Base-by-base conservation (phyloP, 2,329 filamentous ascomycete genomes). In the Epicoccum nigrum region DNA sequence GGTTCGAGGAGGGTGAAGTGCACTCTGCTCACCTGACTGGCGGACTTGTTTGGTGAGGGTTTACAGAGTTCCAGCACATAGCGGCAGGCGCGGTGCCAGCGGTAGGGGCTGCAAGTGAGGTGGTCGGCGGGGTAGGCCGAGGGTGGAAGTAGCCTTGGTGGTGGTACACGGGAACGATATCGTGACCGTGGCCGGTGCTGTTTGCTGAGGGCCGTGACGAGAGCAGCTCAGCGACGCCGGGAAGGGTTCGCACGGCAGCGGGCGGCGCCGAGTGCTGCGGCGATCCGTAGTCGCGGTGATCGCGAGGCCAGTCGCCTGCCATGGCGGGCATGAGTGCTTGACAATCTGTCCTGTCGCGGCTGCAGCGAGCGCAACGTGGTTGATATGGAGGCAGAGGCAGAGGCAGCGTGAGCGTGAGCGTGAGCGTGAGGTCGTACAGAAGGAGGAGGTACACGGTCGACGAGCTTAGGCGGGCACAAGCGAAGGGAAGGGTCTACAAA, bases 221-320 rank as follows among this genome's bases (percentile, higher is more conserved):
- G 32, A 62, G 60, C 50, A 64, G 55, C 51, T 64, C 62, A 41
- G 60, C 60, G 31, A 64, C 58, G 49, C 62, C 59, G 47, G 60
- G 62, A n/a, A 63, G 58, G 4, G 61, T 58, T 39, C 54, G 55
- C 32, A 48, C 49, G 37, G 56, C 31, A 41, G 50, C 47, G 35
- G 51, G 41, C 23, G 37, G 45, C 27, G 46, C 49, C 34, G 39
- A 45, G 31, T 50, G 20, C 42, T 46, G 43, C 13, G 49, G 27
- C 43, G 38, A 46, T 48, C 45, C 34, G 45, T 46, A 45, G 38
- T 38, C 44, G 34, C 51, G 51, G 37, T 39, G 38, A 45, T 40
- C 40, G 51, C 45, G 49, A 52, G 49, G 51, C 51, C 51, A 54
- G 30, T 54, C 51, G 45, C 45, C 40, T 48, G 51, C 45, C 51